Base-by-base conservation (phyloP, 129 eudicot genomes). In the Flaveria linearis region DNA sequence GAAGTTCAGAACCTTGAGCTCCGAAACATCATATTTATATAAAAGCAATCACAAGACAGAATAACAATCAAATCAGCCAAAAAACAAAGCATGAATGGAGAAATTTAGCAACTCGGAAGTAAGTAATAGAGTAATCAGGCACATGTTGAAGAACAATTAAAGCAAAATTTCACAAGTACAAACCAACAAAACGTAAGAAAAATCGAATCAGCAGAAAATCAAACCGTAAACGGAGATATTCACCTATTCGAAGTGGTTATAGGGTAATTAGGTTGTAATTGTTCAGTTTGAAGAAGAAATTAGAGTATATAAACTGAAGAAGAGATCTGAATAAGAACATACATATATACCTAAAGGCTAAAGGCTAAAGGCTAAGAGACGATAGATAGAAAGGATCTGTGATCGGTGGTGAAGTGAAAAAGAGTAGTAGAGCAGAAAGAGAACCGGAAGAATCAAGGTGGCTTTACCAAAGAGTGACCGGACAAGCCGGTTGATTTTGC, bases 381-480 rank as follows among this genome's bases (percentile, higher is more conserved):
- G 72, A 74, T 28, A n/a, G 22, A 20, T 42, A n/a, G 82, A 71
- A 36, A 9, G 55, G 80, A 57, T 62, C 65, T 77, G 86, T 66
- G 86, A 72, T 78, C 80, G 76, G 73, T 77, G 73, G 77, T 77
- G 73, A 76, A 77, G 72, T 66, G 79, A 30, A 55, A 72, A 51
- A 77, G 75, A 63, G 68, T 23, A 28, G 33, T 39, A 53, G 52
- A 43, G 45, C 46, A 62, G 46, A 76, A 36, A 63, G 69, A 75
- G 65, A 53, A 67, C 76, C 23, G 49, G 64, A 20, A 73, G 76
- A 58, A 49, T 70, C 57, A 64, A 71, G 23, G 47, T 52, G 68
- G 65, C 77, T 76, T 72, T 41, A 70, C 47, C n/a, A 41, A 62
- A 69, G 46, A 68, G 75, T 76, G 58, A 82, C 84, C 78, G 84